Evolutionary conservation across 139 green algal genomes (phyloP), one percentile per base, ranked within the genome.

Genomic region (Volvox reticuliferus): DNA sequence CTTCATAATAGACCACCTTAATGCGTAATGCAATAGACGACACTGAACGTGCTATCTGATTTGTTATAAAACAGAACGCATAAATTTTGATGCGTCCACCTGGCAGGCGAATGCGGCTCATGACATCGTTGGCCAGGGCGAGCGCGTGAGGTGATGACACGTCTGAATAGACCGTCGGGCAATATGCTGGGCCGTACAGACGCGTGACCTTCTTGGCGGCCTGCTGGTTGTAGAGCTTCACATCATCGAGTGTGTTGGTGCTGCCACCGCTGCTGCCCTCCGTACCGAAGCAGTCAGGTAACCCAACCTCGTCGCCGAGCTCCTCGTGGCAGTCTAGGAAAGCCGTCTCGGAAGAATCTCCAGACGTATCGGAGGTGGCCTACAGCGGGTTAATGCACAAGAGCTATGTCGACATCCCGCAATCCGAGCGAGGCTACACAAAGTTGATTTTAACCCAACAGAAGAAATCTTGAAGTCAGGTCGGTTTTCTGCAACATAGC

Each of bases 111-210:
- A 93, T 84, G 36, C 75, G 81, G 22, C 18, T 20, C 63, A 94
- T 91, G 62, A 93, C 24, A 18, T 86, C 55, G 89, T 94, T 94
- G n/a, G 89, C 78, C 62, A 92, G 63, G 0, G 88, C 73, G 36
- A 94, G 89, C 3, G 92, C 89, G 35, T 85, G 28, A 2, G 79
- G 85, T 22, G 88, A 92, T 32, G 28, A 63, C 17, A 79, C 30
- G 30, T 92, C 89, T 16, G 37, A 63, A 71, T 93, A 94, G 26
- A 94, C 68, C 3, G 71, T 84, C 2, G 87, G 87, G 50, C 44
- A 75, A 75, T 77, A 83, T 13, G 73, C 73, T 13, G 50, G 50
- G n/a, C 86, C 78, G 79, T 84, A 76, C 26, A 30, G 63, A 35
- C 65, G 63, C 26, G 24, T 36, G 68, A 36, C 35, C 0, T 37